A percentile compares a stretch with the other conserved stretches of the same genome.
Conservation (phyloP, 257 asterid genomes). For the Misopates orontium region DNA sequence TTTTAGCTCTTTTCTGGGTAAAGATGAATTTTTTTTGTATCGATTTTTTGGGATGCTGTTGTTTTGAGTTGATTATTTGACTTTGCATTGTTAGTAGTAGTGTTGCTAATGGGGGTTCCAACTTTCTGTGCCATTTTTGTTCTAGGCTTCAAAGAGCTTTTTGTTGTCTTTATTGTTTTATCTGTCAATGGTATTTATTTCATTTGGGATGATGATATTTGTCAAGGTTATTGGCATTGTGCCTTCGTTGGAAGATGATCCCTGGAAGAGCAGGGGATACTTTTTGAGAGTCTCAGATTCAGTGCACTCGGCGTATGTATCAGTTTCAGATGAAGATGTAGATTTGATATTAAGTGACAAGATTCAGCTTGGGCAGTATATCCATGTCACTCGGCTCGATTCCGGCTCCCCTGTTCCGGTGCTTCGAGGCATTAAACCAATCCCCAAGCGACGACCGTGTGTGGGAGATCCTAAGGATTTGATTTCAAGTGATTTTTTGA, state of each 20-base stretch:
- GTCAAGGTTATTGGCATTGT: constrained; percentile 76
- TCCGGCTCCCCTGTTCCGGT: constrained; percentile 86
- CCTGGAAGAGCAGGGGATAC: constrained; percentile 92
- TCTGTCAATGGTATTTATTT: neutral
- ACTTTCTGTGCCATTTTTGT: constrained; percentile 7
- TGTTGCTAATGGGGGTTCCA: neutral
- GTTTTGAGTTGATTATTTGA: neutral
- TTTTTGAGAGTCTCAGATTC: constrained; percentile 93
- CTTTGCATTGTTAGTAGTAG: neutral
- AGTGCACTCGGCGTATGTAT: constrained; percentile 85
- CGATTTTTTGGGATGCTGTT: no score
- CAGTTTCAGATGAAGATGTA: constrained; percentile 70
- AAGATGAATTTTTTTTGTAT: constrained; percentile 9
- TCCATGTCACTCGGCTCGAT: constrained; percentile 69
- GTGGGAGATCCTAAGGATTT: constrained; percentile 84
- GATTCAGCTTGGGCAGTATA: constrained; percentile 89
- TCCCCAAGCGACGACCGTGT: constrained; percentile 73
- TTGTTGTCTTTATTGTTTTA: neutral
- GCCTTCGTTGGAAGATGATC: constrained; percentile 86
- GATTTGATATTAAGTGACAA: constrained; percentile 75
- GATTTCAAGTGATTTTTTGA: constrained; percentile 81
- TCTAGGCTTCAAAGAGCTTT: no score
- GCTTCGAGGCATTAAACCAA: constrained; percentile 72
- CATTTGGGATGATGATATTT: constrained; percentile 6
- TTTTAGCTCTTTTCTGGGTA: neutral